phyloP scores from a whole-genome alignment of 208 protist genomes.

The Endotrypanum monterogeii region DNA sequence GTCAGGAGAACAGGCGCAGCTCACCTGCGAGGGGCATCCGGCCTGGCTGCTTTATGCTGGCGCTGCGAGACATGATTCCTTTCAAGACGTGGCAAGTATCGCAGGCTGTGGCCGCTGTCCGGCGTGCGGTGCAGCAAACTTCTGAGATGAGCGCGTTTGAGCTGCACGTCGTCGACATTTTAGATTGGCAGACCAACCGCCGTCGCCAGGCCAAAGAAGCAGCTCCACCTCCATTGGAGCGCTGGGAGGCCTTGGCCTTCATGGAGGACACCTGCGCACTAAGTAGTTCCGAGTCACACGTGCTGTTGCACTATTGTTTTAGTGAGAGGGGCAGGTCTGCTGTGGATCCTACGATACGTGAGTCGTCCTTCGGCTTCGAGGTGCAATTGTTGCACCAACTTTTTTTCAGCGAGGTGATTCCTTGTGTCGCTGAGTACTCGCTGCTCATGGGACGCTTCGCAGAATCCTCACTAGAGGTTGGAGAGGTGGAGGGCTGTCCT shows the following conservation, averaged over 20 bases:
- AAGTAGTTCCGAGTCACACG: slow-evolving; percentile 53
- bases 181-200: slow-evolving; percentile 11
- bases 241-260: slow-evolving; percentile 32
- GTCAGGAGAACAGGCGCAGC: slow-evolving; percentile 7
- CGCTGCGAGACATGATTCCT: slow-evolving; percentile 37
- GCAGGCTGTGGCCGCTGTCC: slow-evolving; percentile 10
- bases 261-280: slow-evolving; percentile 31
- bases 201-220: slow-evolving; percentile 24
- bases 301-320: slow-evolving; percentile 39
- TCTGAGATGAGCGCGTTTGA: slow-evolving; percentile 42
- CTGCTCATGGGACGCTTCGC: slow-evolving; percentile 67
- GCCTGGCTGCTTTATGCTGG: slow-evolving; percentile 20
- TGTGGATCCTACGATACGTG: background rate
- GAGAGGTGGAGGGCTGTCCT: slow-evolving; percentile 11
- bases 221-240: slow-evolving; percentile 26
- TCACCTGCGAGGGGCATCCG: slow-evolving; percentile 12
- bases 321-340: slow-evolving; percentile 6
- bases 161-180: slow-evolving; percentile 37
- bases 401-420: slow-evolving; percentile 52
- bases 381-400: slow-evolving; percentile 49
- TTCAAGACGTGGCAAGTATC: slow-evolving; percentile 30
- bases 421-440: slow-evolving; percentile 57
- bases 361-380: slow-evolving; percentile 27
- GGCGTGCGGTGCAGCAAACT: slow-evolving; percentile 26
- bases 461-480: slow-evolving; percentile 48